phyloP scores from a whole-genome alignment of 2,329 filamentous ascomycete genomes.

The Triangularia setosa region DNA sequence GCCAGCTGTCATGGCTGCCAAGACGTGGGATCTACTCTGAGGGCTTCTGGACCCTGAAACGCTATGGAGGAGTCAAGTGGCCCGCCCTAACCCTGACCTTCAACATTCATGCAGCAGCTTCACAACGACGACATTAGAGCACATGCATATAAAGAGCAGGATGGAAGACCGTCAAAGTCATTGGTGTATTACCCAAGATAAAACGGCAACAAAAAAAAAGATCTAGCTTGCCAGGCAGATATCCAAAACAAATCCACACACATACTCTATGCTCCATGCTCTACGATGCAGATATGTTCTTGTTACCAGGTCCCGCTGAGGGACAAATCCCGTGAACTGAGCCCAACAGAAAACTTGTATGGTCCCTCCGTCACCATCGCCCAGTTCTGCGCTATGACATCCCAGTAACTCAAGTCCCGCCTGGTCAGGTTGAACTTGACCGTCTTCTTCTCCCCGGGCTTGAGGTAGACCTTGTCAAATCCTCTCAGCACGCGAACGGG shows the following conservation, averaged over 20 bases:
- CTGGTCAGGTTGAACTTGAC: conserved; percentile 60
- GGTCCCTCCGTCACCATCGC: conserved; percentile 35
- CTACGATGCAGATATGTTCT: background rate
- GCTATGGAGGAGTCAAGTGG: too few relatives aligned
- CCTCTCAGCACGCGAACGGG: conserved; percentile 65
- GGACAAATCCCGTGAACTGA: conserved; percentile 25
- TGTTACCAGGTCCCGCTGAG: conserved; percentile 22
- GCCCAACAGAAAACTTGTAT: conserved; percentile 25
- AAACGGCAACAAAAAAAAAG: too few relatives aligned
- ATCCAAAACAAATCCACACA: background rate
- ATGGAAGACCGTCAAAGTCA: too few relatives aligned
- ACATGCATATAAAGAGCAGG: too few relatives aligned
- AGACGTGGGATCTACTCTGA: too few relatives aligned
- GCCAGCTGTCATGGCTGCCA: too few relatives aligned
- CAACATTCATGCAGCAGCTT: too few relatives aligned
- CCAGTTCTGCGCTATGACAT: conserved; percentile 65
- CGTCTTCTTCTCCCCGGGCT: conserved; percentile 47
- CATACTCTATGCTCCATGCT: background rate
- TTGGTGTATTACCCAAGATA: too few relatives aligned
- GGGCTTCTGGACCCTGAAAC: too few relatives aligned
- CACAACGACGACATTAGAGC: too few relatives aligned
- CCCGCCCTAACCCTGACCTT: background rate
- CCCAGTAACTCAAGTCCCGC: conserved; percentile 72
- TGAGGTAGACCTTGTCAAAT: conserved; percentile 65
- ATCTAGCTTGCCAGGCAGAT: too few relatives aligned